Evolutionary conservation across 345 rosid genomes (phyloP), one percentile per base, ranked within the genome.

Genomic region (Lepidium africanum): DNA sequence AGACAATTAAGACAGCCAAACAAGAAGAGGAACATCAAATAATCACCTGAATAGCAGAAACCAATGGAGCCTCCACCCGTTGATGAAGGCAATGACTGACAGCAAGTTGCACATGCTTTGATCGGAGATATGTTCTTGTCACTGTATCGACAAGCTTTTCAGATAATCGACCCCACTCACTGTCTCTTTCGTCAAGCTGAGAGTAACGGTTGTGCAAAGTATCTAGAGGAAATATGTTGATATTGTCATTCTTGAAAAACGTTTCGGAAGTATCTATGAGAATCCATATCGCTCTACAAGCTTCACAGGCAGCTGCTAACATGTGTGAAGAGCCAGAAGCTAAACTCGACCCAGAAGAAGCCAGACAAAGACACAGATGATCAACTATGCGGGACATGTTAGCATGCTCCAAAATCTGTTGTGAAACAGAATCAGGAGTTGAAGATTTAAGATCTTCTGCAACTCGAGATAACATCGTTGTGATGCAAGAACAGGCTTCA

Each of bases 101-200:
- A 47, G 97, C 89, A 77, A 80, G 63, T 67, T 87, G 99, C 63
- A 94, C 83, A 73, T 85, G 81, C 73, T 94, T 89, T 53, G 96
- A 88, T 60, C 83, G 83, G 52, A 94, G 84, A 78, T 87, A 85
- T 25, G 89, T 89, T 72, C 79, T 85, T 47, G 95, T 85, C 60
- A 94, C 73, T 46, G 82, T 78, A 77, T 91, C 92, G 19, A 81
- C 78, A 53, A 86, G 78, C 80, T 83, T 86, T 56, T 83, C 85
- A 45, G 95, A 81, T 67, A 84, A 67, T 39, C 80, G 80, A 64
- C 85, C 87, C 74, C 78, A 76, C 36, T 85, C 96, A 60, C 77
- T 68, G 65, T 88, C 91, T 50, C 71, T 80, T 55, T 82, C 82
- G 60, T 87, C 91, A 76, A 78, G 81, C 66, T 77, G 84, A 40